Conservation (phyloP, 345 rosid genomes). For the Populus nigra region DNA sequence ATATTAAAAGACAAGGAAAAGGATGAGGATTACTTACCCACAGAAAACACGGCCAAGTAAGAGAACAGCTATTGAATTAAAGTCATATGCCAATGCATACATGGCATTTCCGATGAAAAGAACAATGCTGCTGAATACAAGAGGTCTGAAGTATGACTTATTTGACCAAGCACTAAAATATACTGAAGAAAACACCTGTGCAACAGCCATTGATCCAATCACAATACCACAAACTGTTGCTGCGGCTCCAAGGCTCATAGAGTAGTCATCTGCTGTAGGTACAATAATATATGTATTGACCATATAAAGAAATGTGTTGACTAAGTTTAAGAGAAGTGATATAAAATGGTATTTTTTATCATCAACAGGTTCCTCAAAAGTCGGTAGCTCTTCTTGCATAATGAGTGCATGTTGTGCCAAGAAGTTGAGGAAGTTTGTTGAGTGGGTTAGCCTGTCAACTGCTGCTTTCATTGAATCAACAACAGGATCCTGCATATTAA, state of each 20-base stretch:
- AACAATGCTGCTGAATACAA: slow-evolving; percentile 83
- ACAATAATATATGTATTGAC: slow-evolving; percentile 6
- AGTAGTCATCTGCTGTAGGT: slow-evolving; percentile 1
- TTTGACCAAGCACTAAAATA: slow-evolving; percentile 99
- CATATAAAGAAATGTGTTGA: slow-evolving; percentile 66
- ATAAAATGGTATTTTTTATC: slow-evolving; percentile 78
- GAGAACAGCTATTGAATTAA: slow-evolving; percentile 66
- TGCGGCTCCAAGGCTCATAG: slow-evolving; percentile 38
- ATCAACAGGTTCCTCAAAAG: slow-evolving; percentile 69
- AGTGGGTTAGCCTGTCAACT: slow-evolving; percentile 76
- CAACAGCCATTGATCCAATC: slow-evolving; percentile 98
- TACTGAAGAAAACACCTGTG: slow-evolving; percentile 95
- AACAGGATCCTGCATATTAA: slow-evolving; percentile 71
- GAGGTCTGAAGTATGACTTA: slow-evolving; percentile 92
- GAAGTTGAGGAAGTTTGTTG: slow-evolving; percentile 82
- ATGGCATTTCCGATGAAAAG: slow-evolving; percentile 73
- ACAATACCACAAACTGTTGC: slow-evolving; percentile 98
- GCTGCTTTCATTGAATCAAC: slow-evolving; percentile 77
- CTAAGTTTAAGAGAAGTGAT: slow-evolving; percentile 65
- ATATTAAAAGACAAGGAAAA: background rate
- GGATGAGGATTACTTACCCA: slow-evolving; percentile 59
- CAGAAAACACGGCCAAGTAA: slow-evolving; percentile 86
- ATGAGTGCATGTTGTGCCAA: slow-evolving; percentile 97
- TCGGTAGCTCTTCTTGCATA: slow-evolving; percentile 86
- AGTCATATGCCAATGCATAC: slow-evolving; percentile 96